A percentile compares a stretch with the other conserved stretches of the same genome.
These are phyloP conservation scores for Suillus brevipes DNA, from an alignment of 768 basidiomycete species.

Conservation along the genomic window DNA sequence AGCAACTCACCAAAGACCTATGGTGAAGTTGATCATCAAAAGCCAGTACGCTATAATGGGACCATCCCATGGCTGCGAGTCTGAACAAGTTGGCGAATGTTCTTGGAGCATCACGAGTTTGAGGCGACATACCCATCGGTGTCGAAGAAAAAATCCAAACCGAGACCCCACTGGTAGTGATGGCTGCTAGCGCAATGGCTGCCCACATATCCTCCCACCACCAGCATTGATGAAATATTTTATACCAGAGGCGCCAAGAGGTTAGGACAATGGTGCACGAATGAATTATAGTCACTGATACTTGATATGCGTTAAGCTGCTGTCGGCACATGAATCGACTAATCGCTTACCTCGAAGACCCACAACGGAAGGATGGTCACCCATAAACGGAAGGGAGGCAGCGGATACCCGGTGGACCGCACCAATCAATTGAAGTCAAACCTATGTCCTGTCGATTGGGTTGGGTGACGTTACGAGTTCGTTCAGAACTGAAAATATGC, in stretches of 20 bases:
- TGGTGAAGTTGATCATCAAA: conserved; percentile 6
- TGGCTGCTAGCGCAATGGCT: conserved; percentile 4
- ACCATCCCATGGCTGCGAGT: conserved; percentile 1
- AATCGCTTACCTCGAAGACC: background rate
- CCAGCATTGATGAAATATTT: conserved; percentile 1
- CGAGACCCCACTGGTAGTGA: conserved; percentile 3
- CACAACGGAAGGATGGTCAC: background rate
- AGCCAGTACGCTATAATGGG: conserved; percentile 12
- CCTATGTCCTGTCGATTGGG: background rate
- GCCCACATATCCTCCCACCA: conserved; percentile 17
- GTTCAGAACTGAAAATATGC: background rate
- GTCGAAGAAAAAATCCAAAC: conserved; percentile 11
- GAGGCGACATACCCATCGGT: background rate
- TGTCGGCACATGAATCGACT: background rate
- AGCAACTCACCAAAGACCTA: conserved; percentile 12
- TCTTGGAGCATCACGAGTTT: background rate
- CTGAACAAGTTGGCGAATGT: background rate
- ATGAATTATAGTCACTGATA: conserved; percentile 8
- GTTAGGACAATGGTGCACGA: conserved; percentile 5
- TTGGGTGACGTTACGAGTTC: background rate
- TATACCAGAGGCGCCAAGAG: conserved; percentile 13
- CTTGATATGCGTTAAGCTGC: background rate
- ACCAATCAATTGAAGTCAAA: background rate
- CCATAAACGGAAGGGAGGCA: background rate
- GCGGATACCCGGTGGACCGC: background rate